A percentile compares a stretch with the other conserved stretches of the same genome.
Evolutionary conservation across 768 basidiomycete species (phyloP).

Genomic region (Russula virescens): DNA sequence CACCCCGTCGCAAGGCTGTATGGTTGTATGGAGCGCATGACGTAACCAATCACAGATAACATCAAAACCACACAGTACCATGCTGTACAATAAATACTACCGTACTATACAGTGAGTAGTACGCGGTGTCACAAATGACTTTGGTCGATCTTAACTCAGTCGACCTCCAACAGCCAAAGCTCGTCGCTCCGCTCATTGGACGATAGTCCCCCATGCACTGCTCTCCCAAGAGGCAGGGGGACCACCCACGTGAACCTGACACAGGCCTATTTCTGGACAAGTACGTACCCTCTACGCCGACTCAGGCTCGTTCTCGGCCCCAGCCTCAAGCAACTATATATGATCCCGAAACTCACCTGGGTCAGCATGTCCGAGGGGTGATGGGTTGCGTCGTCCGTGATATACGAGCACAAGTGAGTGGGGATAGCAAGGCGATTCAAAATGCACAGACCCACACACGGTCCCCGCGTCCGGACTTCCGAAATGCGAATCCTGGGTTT

Average conservation of each 20-base stretch:
- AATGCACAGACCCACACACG: slow-evolving; percentile 34
- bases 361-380: slow-evolving; percentile 35
- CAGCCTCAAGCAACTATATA: slow-evolving; percentile 33
- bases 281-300: not conserved
- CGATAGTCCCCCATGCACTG: slow-evolving; percentile 33
- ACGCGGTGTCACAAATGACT: no score
- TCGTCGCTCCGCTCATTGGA: slow-evolving; percentile 39
- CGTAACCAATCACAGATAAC: not conserved
- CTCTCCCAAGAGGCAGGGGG: not conserved
- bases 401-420: slow-evolving; percentile 32
- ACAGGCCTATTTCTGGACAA: not conserved
- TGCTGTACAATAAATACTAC: no score
- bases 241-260: not conserved
- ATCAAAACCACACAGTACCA: no score
- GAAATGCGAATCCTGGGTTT: slow-evolving; percentile 27
- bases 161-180: slow-evolving; percentile 37
- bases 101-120: no score
- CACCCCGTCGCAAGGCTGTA: no score
- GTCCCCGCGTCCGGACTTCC: slow-evolving; percentile 33
- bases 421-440: slow-evolving; percentile 21
- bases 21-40: no score
- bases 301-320: not conserved
- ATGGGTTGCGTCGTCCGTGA: slow-evolving; percentile 35
- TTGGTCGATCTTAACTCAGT: no score
- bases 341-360: slow-evolving; percentile 40